phyloP scores from a whole-genome alignment of 2,329 filamentous ascomycete genomes.

The Harringtonia lauricola region DNA sequence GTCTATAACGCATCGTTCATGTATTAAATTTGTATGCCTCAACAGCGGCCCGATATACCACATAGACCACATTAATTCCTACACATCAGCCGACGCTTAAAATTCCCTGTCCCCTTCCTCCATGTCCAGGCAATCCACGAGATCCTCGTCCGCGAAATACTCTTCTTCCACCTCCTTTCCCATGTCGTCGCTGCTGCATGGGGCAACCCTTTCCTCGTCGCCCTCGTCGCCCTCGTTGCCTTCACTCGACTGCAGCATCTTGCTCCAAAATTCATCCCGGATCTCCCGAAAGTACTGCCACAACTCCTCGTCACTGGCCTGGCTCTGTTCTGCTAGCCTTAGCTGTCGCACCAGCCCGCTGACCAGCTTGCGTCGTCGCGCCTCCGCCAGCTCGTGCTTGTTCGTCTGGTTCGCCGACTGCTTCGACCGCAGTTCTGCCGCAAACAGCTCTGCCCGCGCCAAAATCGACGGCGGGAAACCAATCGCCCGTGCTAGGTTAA shows the following conservation, averaged over 20 bases:
- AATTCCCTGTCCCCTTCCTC: background rate
- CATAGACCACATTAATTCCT: slow-evolving; percentile 1
- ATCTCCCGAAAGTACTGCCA: slow-evolving; percentile 52
- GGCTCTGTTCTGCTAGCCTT: slow-evolving; percentile 33
- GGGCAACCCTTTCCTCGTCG: background rate
- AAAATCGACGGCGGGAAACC: slow-evolving; percentile 61
- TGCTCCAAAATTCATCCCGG: slow-evolving; percentile 62
- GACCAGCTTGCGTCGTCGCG: slow-evolving; percentile 59
- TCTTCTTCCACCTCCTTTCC: background rate
- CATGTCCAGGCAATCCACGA: background rate
- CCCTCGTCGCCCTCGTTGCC: background rate
- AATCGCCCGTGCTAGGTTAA: slow-evolving; percentile 67
- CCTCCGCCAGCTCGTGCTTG: slow-evolving; percentile 4
- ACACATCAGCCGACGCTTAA: background rate
- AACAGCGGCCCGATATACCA: slow-evolving; percentile 1
- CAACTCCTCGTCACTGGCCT: slow-evolving; percentile 53
- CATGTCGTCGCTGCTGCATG: background rate
- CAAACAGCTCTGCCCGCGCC: slow-evolving; percentile 55
- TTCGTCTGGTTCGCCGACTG: slow-evolving; percentile 34
- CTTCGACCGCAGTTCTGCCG: slow-evolving; percentile 48
- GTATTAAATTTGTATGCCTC: background rate
- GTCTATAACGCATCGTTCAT: no score
- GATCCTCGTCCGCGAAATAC: background rate
- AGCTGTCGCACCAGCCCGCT: slow-evolving; percentile 60
- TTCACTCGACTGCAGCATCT: slow-evolving; percentile 54